Percentiles rank a stretch among this genome's conserved stretches.
phyloP scores from a whole-genome alignment of 345 rosid species.

The Ricinus communis region DNA sequence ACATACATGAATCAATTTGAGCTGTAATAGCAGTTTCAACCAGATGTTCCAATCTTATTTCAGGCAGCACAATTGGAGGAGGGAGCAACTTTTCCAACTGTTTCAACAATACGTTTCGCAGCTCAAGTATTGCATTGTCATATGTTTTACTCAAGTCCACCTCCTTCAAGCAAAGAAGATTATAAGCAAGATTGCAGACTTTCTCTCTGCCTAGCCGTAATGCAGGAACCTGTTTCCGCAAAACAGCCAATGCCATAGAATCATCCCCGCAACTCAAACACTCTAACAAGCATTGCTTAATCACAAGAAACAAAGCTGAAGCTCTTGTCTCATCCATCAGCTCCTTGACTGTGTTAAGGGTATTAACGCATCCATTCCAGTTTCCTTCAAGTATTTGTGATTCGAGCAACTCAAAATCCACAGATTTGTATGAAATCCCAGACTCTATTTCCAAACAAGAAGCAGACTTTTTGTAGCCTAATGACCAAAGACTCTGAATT shows the following conservation, averaged over 20 bases:
- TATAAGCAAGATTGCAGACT: conserved; percentile 54
- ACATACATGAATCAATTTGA: conserved; percentile 64
- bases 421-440: conserved; percentile 45
- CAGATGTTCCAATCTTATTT: conserved; percentile 66
- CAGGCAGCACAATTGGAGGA: conserved; percentile 53
- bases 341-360: conserved; percentile 40
- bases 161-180: conserved; percentile 47
- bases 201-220: conserved; percentile 54
- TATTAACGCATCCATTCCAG: conserved; percentile 63
- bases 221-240: conserved; percentile 55
- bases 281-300: conserved; percentile 70
- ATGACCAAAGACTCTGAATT: conserved; percentile 66
- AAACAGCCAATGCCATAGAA: conserved; percentile 49
- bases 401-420: conserved; percentile 53
- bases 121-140: conserved; percentile 32
- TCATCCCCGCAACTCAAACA: conserved; percentile 56
- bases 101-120: conserved; percentile 49
- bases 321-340: conserved; percentile 46
- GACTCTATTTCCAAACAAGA: conserved; percentile 70
- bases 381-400: conserved; percentile 55
- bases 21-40: conserved; percentile 61
- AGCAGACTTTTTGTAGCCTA: conserved; percentile 71
- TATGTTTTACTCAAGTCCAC: conserved; percentile 42
- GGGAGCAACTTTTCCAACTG: conserved; percentile 68
- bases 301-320: conserved; percentile 59